Conservation (phyloP, 1,139 yeast genomes). For the Candida sp. region DNA sequence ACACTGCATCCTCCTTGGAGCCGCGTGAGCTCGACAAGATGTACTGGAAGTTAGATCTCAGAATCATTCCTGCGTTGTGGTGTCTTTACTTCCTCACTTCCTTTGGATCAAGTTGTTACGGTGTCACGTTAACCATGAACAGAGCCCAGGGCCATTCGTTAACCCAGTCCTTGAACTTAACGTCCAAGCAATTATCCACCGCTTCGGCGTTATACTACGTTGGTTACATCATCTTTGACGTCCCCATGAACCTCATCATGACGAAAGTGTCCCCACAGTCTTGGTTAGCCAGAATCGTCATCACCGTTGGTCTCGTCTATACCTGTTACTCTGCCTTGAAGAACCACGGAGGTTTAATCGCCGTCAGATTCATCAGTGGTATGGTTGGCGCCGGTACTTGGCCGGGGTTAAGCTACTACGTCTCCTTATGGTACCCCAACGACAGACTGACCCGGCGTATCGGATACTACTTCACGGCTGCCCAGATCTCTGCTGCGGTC, state of each 20-base stretch:
- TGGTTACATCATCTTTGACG: slow-evolving; percentile 82
- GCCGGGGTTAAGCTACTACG: slow-evolving; percentile 92
- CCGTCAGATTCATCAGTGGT: slow-evolving; percentile 77
- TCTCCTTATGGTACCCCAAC: slow-evolving; percentile 86
- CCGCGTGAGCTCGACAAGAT: slow-evolving; percentile 54
- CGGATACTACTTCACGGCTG: slow-evolving; percentile 92
- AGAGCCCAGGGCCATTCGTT: slow-evolving; percentile 64
- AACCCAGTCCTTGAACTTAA: slow-evolving; percentile 52
- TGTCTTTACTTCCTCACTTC: slow-evolving; percentile 78
- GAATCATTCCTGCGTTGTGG: slow-evolving; percentile 89
- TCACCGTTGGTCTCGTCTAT: slow-evolving; percentile 78
- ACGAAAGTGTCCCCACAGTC: slow-evolving; percentile 84
- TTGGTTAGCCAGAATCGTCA: slow-evolving; percentile 82
- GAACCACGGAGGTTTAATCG: slow-evolving; percentile 64
- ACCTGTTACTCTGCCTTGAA: slow-evolving; percentile 68
- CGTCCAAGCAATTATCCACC: slow-evolving; percentile 63
- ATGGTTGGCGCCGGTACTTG: slow-evolving; percentile 89
- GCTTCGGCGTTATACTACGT: slow-evolving; percentile 87
- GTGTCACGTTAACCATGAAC: slow-evolving; percentile 86
- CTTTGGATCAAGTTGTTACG: slow-evolving; percentile 79
- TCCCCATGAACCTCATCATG: slow-evolving; percentile 88
- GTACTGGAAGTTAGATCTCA: slow-evolving; percentile 66
- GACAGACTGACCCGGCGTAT: slow-evolving; percentile 78
- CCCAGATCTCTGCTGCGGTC: slow-evolving; percentile 85
- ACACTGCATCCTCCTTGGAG: slow-evolving; percentile 5